phyloP scores from a whole-genome alignment of 768 basidiomycete genomes.

The Russula sp. region DNA sequence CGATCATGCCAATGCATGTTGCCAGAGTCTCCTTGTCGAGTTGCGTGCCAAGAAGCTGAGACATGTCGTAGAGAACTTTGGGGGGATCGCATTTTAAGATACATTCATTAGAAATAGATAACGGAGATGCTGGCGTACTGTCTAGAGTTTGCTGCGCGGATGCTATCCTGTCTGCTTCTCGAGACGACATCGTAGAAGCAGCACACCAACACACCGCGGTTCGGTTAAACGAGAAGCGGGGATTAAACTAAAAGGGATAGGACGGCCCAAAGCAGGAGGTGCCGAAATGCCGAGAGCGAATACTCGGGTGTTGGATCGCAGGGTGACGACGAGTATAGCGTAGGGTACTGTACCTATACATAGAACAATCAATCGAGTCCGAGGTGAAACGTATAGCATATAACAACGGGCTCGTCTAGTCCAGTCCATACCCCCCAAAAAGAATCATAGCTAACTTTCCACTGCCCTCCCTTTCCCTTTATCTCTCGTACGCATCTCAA shows the following conservation, averaged over 20 bases:
- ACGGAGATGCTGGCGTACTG: constrained; percentile 31
- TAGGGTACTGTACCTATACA: neutral
- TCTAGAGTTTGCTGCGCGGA: constrained; percentile 32
- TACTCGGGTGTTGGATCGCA: neutral
- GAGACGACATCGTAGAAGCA: constrained; percentile 1
- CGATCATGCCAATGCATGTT: constrained; percentile 88
- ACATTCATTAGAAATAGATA: neutral
- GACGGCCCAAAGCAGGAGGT: neutral
- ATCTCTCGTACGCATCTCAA: constrained; percentile 10
- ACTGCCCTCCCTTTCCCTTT: neutral
- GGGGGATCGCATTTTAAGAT: neutral
- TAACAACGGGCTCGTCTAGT: neutral
- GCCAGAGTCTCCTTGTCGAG: constrained; percentile 90
- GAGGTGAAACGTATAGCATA: neutral
- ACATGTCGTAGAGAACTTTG: constrained; percentile 79
- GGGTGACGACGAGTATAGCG: neutral
- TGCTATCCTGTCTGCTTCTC: constrained; percentile 23
- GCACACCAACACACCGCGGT: no score
- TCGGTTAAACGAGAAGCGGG: neutral
- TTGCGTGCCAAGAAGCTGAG: constrained; percentile 80
- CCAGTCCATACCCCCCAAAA: neutral
- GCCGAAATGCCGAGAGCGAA: neutral
- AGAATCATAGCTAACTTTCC: neutral
- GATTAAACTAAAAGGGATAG: neutral
- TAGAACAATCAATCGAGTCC: neutral